Evolutionary conservation across 371 early-diverging fungal species (phyloP).

Genomic region (Apophysomyces sp.): DNA sequence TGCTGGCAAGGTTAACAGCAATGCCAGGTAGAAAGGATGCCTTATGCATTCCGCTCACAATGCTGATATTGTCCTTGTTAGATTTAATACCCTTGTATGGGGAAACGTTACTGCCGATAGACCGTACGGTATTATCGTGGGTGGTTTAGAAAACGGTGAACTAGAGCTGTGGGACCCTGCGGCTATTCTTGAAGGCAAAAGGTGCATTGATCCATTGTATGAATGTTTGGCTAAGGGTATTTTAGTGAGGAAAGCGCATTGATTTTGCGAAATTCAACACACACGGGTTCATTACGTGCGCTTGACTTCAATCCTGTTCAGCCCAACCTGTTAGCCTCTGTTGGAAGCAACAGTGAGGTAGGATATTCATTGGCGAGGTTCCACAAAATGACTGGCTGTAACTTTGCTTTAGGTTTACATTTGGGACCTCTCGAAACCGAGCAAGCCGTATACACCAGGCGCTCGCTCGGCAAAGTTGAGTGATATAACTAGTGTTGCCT

Average conservation of each 20-base stretch:
- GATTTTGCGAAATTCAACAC: constrained; percentile 70
- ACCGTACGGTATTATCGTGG: constrained; percentile 85
- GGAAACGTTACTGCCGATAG: constrained; percentile 53
- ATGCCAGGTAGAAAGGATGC: constrained; percentile 57
- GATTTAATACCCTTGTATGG: constrained; percentile 89
- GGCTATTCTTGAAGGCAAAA: constrained; percentile 63
- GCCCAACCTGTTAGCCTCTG: constrained; percentile 85
- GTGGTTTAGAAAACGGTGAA: constrained; percentile 95
- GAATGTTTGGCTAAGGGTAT: background rate
- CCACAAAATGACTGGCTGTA: background rate
- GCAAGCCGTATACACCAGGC: constrained; percentile 89
- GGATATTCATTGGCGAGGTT: constrained; percentile 24
- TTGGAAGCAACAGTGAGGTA: constrained; percentile 89
- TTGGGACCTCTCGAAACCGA: constrained; percentile 91
- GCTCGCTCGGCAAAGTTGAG: constrained; percentile 80
- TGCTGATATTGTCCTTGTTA: constrained; percentile 1
- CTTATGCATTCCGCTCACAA: background rate
- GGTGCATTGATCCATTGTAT: constrained; percentile 28
- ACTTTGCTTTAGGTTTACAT: constrained; percentile 67
- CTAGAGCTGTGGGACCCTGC: constrained; percentile 87
- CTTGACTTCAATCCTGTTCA: constrained; percentile 92
- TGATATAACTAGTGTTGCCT: constrained; percentile 85
- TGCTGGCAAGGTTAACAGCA: constrained; percentile 61
- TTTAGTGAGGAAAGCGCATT: constrained; percentile 34
- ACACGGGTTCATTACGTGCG: constrained; percentile 88